These are phyloP conservation scores for Rhizopogon vulgaris DNA, from an alignment of 768 basidiomycete species.

Conservation along the genomic window DNA sequence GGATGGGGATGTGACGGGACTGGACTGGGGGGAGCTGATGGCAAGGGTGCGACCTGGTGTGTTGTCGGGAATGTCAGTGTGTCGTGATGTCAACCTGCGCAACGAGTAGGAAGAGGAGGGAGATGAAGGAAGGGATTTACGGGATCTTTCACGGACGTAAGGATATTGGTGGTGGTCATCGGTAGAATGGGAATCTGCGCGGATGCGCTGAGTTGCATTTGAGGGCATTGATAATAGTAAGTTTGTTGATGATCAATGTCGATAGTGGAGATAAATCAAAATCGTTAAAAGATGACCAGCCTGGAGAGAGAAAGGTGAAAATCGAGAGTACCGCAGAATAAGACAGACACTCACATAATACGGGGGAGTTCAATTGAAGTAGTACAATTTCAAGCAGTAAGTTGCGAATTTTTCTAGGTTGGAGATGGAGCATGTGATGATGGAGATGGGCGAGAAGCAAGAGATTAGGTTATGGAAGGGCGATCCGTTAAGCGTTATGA, in stretches of 20 bases:
- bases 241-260: background rate
- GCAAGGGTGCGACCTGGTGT: slow-evolving; percentile 1
- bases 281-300: slow-evolving; percentile 10
- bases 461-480: slow-evolving; percentile 8
- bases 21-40: slow-evolving; percentile 10
- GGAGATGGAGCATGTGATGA: slow-evolving; percentile 2
- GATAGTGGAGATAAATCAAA: background rate
- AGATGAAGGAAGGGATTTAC: slow-evolving; percentile 5
- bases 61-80: slow-evolving; percentile 6
- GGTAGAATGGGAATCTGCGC: slow-evolving; percentile 13
- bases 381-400: background rate
- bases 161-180: slow-evolving; percentile 8
- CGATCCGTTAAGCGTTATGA: background rate
- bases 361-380: slow-evolving; percentile 1
- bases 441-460: slow-evolving; percentile 11
- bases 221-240: background rate
- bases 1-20: slow-evolving; percentile 20
- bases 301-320: slow-evolving; percentile 6
- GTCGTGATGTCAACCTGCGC: slow-evolving; percentile 5
- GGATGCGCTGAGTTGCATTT: slow-evolving; percentile 7
- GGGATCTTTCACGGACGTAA: slow-evolving; percentile 4
- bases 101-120: slow-evolving; percentile 15
- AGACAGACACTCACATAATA: slow-evolving; percentile 16
- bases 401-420: background rate
- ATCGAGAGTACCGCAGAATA: background rate